Percentiles rank a stretch among this genome's conserved stretches.
Conservation (phyloP, 345 rosid species). For the Gossypium rotundifolium region DNA sequence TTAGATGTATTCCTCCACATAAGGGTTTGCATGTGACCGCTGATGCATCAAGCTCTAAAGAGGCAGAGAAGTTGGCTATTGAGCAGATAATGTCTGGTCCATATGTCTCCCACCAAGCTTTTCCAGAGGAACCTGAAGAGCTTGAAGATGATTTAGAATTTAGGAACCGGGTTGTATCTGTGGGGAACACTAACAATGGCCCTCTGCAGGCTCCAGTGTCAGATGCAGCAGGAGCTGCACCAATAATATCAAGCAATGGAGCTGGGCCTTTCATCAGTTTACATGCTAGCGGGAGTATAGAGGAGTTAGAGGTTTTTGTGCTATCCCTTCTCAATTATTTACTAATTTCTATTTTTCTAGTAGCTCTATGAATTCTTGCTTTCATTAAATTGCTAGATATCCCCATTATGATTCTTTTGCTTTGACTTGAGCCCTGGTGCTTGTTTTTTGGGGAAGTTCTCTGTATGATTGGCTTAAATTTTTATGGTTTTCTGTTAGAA, state of each 20-base stretch:
- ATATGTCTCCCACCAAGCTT: conserved; percentile 43
- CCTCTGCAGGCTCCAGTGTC: conserved; percentile 24
- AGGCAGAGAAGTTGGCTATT: conserved; percentile 58
- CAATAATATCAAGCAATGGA: conserved; percentile 25
- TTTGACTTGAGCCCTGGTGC: not conserved
- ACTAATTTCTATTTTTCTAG: not conserved
- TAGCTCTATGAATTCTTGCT: not conserved
- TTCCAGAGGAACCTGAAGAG: conserved; percentile 60
- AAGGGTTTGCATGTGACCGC: conserved; percentile 20
- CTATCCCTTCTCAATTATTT: conserved; percentile 5
- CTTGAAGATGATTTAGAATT: conserved; percentile 60
- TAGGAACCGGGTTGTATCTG: conserved; percentile 31
- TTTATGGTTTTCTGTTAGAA: not conserved
- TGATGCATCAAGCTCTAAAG: conserved; percentile 36
- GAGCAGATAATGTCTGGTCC: conserved; percentile 55
- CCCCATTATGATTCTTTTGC: not conserved
- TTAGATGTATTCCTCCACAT: conserved; percentile 11
- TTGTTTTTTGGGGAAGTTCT: not conserved
- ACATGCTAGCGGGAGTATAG: conserved; percentile 31
- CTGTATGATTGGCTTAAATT: not conserved
- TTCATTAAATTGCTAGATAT: not conserved
- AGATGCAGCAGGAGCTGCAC: conserved; percentile 19
- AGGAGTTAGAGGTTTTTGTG: conserved; percentile 84
- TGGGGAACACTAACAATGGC: conserved; percentile 13
- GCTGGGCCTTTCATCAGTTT: conserved; percentile 32